Evolutionary conservation across 768 basidiomycete genomes (phyloP).

Genomic region (Leucosporidium scottii): DNA sequence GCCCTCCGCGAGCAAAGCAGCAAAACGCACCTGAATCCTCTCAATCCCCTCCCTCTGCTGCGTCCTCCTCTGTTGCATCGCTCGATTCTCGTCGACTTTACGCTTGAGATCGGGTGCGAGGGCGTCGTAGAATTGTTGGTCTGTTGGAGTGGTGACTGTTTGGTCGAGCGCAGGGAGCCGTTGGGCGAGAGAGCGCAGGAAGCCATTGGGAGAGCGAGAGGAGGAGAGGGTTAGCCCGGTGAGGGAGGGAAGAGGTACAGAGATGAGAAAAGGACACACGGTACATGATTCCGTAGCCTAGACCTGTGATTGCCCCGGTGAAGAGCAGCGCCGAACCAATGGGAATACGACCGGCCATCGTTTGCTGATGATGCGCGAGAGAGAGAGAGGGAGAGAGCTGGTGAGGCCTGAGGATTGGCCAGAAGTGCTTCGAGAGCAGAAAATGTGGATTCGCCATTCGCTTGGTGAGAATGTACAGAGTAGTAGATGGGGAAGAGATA

Average conservation of each 20-base stretch:
- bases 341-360: constrained; percentile 24
- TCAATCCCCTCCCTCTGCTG: neutral
- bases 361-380: neutral
- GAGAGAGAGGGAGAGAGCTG: neutral
- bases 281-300: constrained; percentile 28
- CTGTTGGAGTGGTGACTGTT: constrained; percentile 26
- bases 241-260: too few relatives aligned
- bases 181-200: neutral
- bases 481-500: too few relatives aligned
- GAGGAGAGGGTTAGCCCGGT: too few relatives aligned
- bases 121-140: constrained; percentile 28
- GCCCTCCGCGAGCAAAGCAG: neutral
- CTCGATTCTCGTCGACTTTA: constrained; percentile 20
- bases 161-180: neutral
- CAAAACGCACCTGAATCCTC: neutral
- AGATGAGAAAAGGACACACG: neutral
- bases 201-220: neutral
- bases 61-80: neutral
- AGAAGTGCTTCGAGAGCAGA: too few relatives aligned
- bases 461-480: too few relatives aligned
- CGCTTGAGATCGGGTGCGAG: constrained; percentile 26
- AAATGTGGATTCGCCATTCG: too few relatives aligned
- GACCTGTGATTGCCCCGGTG: constrained; percentile 9
- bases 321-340: constrained; percentile 19
- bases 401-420: too few relatives aligned